phyloP scores from a whole-genome alignment of 148 eudicot genomes.

The Arctostaphylos glauca region DNA sequence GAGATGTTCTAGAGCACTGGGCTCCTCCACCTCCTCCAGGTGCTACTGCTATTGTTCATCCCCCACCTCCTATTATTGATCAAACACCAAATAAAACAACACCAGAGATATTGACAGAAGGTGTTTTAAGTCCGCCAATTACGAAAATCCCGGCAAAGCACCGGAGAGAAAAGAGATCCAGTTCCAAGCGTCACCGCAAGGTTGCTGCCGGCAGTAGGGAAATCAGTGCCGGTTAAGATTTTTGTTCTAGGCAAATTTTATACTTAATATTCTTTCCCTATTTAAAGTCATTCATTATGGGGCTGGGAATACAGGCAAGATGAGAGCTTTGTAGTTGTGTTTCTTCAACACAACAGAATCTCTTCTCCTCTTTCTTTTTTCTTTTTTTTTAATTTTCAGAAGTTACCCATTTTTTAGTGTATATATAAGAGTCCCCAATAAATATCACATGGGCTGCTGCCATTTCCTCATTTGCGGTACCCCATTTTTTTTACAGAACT shows the following conservation, averaged over 20 bases:
- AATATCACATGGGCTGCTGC: neutral
- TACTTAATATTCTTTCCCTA: slow-evolving; percentile 13
- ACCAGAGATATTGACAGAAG: slow-evolving; percentile 18
- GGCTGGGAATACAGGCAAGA: slow-evolving; percentile 24
- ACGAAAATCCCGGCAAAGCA: slow-evolving; percentile 40
- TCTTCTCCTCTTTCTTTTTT: neutral
- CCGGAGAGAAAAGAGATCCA: slow-evolving; percentile 45
- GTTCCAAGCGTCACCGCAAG: slow-evolving; percentile 66
- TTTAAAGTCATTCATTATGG: slow-evolving; percentile 11
- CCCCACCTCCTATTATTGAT: slow-evolving; percentile 35
- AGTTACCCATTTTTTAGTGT: slow-evolving; percentile 32
- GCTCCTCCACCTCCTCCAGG: slow-evolving; percentile 44
- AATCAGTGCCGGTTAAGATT: slow-evolving; percentile 26
- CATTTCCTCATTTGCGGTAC: slow-evolving; percentile 4
- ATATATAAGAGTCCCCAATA: slow-evolving; percentile 16
- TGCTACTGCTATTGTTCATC: slow-evolving; percentile 28
- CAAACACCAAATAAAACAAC: slow-evolving; percentile 20
- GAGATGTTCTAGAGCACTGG: slow-evolving; percentile 64
- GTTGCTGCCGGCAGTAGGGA: slow-evolving; percentile 51
- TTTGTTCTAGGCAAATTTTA: slow-evolving; percentile 28
- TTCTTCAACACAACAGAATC: neutral
- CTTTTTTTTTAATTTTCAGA: neutral
- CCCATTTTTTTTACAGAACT: slow-evolving; percentile 8
- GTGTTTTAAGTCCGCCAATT: slow-evolving; percentile 25
- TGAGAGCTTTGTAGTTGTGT: slow-evolving; percentile 15